These are phyloP conservation scores for Aspergillus candidus DNA, from an alignment of 2,329 filamentous ascomycete genomes.

Conservation along the genomic window DNA sequence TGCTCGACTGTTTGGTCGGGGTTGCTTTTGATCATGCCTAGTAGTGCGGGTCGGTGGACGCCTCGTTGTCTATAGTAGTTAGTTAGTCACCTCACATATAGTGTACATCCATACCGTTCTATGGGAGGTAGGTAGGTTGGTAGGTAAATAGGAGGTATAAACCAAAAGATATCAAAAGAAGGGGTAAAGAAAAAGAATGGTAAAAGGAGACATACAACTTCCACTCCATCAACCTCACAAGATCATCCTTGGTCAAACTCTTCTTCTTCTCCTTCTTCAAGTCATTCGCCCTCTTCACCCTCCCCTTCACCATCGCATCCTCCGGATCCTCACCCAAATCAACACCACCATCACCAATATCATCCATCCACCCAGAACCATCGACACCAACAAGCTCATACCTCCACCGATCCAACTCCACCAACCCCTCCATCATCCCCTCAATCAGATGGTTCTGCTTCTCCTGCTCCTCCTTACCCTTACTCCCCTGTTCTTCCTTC, in stretches of 20 bases:
- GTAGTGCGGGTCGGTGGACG: slow-evolving; percentile 32
- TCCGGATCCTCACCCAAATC: too few relatives aligned
- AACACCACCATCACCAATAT: slow-evolving; percentile 1
- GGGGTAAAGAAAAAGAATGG: not conserved
- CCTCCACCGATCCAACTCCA: slow-evolving; percentile 33
- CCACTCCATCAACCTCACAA: slow-evolving; percentile 39
- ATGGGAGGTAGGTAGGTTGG: not conserved
- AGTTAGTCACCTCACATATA: too few relatives aligned
- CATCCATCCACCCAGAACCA: slow-evolving; percentile 9
- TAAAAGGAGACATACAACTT: slow-evolving; percentile 33
- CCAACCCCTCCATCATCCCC: slow-evolving; percentile 20
- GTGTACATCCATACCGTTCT: too few relatives aligned
- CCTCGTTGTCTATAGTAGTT: slow-evolving; percentile 33
- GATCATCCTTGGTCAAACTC: slow-evolving; percentile 29
- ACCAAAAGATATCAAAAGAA: not conserved
- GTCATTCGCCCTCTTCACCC: slow-evolving; percentile 5
- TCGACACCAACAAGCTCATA: slow-evolving; percentile 28
- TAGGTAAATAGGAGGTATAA: slow-evolving; percentile 12
- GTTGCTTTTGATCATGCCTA: slow-evolving; percentile 37
- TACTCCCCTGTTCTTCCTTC: slow-evolving; percentile 10
- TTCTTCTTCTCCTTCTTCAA: slow-evolving; percentile 11
- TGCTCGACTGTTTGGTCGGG: slow-evolving; percentile 18
- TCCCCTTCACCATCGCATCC: slow-evolving; percentile 5
- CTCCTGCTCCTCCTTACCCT: not conserved
- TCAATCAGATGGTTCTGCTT: slow-evolving; percentile 8